A percentile compares a stretch with the other conserved stretches of the same genome.
These are phyloP conservation scores for Luvunga scandens DNA, from an alignment of 345 rosid species.

Conservation along the genomic window DNA sequence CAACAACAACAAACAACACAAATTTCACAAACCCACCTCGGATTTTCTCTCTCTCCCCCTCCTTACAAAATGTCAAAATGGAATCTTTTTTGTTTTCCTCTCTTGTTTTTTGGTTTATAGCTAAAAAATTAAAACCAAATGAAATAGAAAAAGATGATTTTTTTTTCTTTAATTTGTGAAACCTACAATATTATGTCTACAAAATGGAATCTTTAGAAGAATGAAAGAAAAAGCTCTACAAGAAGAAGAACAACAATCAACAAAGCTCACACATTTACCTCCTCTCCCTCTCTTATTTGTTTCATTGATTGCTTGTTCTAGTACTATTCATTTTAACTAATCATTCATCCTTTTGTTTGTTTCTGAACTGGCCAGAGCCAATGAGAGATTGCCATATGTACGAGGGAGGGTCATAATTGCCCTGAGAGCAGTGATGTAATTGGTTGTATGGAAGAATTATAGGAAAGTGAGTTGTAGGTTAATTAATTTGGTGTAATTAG, in stretches of 20 bases:
- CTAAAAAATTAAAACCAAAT: background rate
- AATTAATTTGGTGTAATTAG: background rate
- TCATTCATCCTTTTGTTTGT: slow-evolving; percentile 17
- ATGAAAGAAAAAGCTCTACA: slow-evolving; percentile 3
- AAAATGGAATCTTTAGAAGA: slow-evolving; percentile 43
- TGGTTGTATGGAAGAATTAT: background rate
- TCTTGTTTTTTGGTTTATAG: slow-evolving; percentile 9
- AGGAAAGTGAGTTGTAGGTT: slow-evolving; percentile 1
- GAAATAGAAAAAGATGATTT: slow-evolving; percentile 29
- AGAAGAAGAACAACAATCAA: background rate
- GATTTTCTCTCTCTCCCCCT: background rate
- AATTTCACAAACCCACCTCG: slow-evolving; percentile 13
- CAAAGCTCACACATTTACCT: slow-evolving; percentile 13
- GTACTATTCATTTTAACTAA: slow-evolving; percentile 14
- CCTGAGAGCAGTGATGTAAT: background rate
- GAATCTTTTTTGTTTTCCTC: slow-evolving; percentile 2
- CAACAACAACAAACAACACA: background rate
- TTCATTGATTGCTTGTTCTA: slow-evolving; percentile 5
- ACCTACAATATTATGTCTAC: background rate
- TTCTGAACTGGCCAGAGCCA: slow-evolving; percentile 14
- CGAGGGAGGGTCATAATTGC: background rate
- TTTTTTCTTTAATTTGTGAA: background rate
- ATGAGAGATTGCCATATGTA: slow-evolving; percentile 1
- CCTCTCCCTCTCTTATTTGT: background rate
- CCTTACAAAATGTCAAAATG: background rate